Conservation (phyloP, 2,329 filamentous ascomycete genomes). For the Helotiales sp. region DNA sequence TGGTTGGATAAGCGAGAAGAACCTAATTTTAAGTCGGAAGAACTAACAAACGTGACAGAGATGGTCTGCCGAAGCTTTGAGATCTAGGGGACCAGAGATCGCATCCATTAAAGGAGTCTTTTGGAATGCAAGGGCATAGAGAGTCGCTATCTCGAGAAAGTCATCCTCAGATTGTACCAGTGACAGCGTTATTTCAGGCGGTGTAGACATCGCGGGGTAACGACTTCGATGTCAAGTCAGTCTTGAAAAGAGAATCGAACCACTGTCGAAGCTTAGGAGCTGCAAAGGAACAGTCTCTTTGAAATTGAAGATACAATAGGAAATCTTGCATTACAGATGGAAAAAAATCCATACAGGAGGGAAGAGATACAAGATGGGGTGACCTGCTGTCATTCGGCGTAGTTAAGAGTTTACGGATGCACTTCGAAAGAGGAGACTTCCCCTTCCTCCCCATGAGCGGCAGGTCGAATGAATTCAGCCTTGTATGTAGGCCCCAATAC, state of each 20-base stretch:
- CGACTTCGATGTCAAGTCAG: neutral
- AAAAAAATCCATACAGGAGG: no score
- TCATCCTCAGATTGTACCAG: neutral
- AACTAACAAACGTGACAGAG: neutral
- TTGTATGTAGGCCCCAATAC: no score
- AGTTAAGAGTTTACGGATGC: neutral
- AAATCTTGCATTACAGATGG: no score
- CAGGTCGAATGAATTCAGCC: no score
- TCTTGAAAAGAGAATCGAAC: neutral
- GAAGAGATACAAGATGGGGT: neutral
- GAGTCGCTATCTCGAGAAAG: conserved; percentile 2
- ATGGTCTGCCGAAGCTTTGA: neutral
- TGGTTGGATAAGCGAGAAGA: neutral
- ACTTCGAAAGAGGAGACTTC: neutral
- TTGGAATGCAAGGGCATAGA: neutral
- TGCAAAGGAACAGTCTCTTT: neutral
- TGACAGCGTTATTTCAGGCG: neutral
- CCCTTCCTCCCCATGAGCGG: neutral
- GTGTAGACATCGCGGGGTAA: neutral
- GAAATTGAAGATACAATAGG: no score
- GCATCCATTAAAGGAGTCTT: neutral
- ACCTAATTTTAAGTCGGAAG: neutral
- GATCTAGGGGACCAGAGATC: neutral
- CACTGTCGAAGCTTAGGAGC: neutral
- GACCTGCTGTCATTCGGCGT: neutral